A percentile compares a stretch with the other conserved stretches of the same genome.
Evolutionary conservation across 2,329 filamentous ascomycete genomes (phyloP).

Genomic region (Cytospora leucostoma): DNA sequence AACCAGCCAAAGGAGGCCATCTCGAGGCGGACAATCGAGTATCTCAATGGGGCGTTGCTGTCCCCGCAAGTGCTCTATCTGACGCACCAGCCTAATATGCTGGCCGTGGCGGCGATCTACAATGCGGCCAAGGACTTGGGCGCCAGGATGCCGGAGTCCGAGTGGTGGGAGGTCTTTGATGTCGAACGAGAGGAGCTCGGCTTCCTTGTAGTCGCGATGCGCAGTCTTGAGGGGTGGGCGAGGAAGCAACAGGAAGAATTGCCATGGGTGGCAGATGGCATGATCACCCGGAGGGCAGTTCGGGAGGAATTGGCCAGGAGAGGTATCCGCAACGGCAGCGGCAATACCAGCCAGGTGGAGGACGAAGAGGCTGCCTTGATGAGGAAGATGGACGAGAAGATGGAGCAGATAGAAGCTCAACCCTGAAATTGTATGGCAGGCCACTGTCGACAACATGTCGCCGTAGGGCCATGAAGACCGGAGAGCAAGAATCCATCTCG

Average conservation of each 20-base stretch:
- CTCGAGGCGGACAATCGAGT: slow-evolving; percentile 66
- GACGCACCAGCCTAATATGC: slow-evolving; percentile 83
- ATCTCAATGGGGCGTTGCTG: slow-evolving; percentile 83
- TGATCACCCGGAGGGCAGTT: slow-evolving; percentile 61
- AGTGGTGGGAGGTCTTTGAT: slow-evolving; percentile 99
- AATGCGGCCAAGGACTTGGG: slow-evolving; percentile 77
- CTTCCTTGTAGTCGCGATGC: slow-evolving; percentile 84
- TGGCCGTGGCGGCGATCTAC: slow-evolving; percentile 89
- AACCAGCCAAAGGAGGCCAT: slow-evolving; percentile 50
- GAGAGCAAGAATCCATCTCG: no score
- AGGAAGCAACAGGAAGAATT: slow-evolving; percentile 59
- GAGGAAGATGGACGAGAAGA: slow-evolving; percentile 42
- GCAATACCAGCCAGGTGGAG: slow-evolving; percentile 33
- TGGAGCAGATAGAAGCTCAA: slow-evolving; percentile 34
- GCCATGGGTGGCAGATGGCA: slow-evolving; percentile 47
- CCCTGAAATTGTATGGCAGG: slow-evolving; percentile 7
- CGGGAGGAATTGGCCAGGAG: slow-evolving; percentile 61
- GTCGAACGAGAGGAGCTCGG: slow-evolving; percentile 92
- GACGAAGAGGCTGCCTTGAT: slow-evolving; percentile 39
- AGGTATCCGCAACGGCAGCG: slow-evolving; percentile 41
- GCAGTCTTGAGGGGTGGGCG: slow-evolving; percentile 74
- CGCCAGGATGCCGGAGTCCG: slow-evolving; percentile 76
- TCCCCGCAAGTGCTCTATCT: slow-evolving; percentile 88
- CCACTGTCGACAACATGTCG: no score
- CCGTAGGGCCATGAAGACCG: no score